Percentiles rank a stretch among this genome's conserved stretches.
Evolutionary conservation across 1,139 yeast species (phyloP).

Genomic region (Candida glucosophila): DNA sequence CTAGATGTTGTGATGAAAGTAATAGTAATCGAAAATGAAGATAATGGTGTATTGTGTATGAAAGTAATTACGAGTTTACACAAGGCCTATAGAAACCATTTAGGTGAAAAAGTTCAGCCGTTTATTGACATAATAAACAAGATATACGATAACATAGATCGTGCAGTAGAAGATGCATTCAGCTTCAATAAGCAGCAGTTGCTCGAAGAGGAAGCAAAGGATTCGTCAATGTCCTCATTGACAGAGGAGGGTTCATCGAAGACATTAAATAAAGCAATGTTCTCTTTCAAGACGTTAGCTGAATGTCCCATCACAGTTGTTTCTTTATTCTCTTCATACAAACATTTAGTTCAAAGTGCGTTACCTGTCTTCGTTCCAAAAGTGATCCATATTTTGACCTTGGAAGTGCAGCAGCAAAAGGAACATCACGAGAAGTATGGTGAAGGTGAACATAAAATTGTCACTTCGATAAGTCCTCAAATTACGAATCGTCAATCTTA

Average conservation of each 20-base stretch:
- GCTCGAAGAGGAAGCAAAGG: constrained; percentile 19
- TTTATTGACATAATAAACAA: constrained; percentile 71
- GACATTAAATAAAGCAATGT: constrained; percentile 49
- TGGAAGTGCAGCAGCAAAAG: constrained; percentile 57
- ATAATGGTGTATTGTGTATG: constrained; percentile 88
- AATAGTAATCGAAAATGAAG: constrained; percentile 79
- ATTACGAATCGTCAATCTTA: constrained; percentile 72
- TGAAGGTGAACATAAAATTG: constrained; percentile 51
- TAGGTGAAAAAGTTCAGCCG: constrained; percentile 67
- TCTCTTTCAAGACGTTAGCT: constrained; percentile 83
- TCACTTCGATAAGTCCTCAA: constrained; percentile 48
- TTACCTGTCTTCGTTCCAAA: constrained; percentile 76
- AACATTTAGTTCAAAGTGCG: constrained; percentile 61
- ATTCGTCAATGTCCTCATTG: constrained; percentile 28
- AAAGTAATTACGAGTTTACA: constrained; percentile 84
- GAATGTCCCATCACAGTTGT: constrained; percentile 98
- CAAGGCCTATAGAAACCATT: constrained; percentile 66
- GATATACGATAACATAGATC: constrained; percentile 74
- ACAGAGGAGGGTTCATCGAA: constrained; percentile 31
- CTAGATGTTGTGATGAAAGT: constrained; percentile 54
- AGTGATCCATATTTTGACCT: constrained; percentile 62
- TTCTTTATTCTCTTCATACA: constrained; percentile 79
- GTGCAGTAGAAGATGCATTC: constrained; percentile 62
- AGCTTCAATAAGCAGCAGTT: constrained; percentile 12
- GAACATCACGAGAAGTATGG: constrained; percentile 42